Percentiles rank a stretch among this genome's conserved stretches.
These are phyloP conservation scores for Chlorella variabilis DNA, from an alignment of 163 green algal species.

Conservation along the genomic window DNA sequence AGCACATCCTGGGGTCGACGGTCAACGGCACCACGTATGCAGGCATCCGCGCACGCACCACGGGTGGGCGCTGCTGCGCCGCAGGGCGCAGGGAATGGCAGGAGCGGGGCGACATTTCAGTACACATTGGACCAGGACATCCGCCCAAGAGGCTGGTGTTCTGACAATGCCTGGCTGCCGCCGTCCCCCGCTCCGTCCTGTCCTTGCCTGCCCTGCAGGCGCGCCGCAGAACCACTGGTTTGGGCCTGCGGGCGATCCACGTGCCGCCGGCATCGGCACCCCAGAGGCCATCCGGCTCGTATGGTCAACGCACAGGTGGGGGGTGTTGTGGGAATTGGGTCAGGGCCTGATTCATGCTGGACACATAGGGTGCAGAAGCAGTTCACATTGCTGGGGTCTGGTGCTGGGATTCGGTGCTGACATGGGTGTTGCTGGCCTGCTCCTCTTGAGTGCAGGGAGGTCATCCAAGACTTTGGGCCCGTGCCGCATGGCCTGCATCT, in stretches of 20 bases:
- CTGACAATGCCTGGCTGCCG: no score
- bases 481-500: constrained; percentile 35
- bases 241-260: constrained; percentile 92
- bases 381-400: no score
- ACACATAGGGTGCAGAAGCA: no score
- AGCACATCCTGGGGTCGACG: constrained; percentile 90
- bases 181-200: neutral
- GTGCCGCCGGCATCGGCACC: constrained; percentile 96
- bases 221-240: constrained; percentile 99
- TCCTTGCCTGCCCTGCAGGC: constrained; percentile 43
- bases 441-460: constrained; percentile 42
- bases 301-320: constrained; percentile 91
- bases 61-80: constrained; percentile 53
- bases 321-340: no score
- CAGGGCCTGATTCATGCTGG: no score
- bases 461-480: constrained; percentile 43
- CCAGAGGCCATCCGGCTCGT: constrained; percentile 96
- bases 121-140: no score
- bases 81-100: no score
- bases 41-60: constrained; percentile 90
- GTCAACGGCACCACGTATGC: constrained; percentile 99
- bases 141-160: no score
- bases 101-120: no score
- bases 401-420: no score
- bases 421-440: no score